Conservation (phyloP, 495 filamentous ascomycete species). For the Penicillium angulare region DNA sequence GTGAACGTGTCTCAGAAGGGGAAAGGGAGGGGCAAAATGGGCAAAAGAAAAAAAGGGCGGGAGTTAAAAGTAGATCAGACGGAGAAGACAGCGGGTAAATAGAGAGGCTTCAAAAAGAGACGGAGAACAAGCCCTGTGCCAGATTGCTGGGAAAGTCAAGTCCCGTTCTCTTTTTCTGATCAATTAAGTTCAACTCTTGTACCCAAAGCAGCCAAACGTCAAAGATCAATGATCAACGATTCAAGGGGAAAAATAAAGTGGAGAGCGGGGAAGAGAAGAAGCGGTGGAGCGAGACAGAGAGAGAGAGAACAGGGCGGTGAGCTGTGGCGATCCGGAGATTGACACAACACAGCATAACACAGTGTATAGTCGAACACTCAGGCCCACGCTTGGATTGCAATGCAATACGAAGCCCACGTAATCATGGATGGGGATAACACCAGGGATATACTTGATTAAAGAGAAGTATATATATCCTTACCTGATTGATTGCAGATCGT, state of each 20-base stretch:
- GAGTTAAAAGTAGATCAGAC: constrained; percentile 5
- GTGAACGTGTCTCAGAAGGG: not conserved
- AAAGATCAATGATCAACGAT: constrained; percentile 9
- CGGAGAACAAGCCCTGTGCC: not conserved
- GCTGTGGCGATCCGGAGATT: too few species aligned
- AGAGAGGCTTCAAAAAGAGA: constrained; percentile 7
- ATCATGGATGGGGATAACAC: not conserved
- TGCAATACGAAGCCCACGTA: constrained; percentile 1
- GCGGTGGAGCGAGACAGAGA: constrained; percentile 27
- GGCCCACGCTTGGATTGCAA: constrained; percentile 1
- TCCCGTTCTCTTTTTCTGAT: not conserved
- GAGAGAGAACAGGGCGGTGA: not conserved
- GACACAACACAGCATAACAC: too few species aligned
- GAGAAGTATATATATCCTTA: too few species aligned
- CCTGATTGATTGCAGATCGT: too few species aligned
- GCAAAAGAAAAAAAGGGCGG: constrained; percentile 1
- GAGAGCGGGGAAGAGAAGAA: constrained; percentile 29
- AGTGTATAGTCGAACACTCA: not conserved
- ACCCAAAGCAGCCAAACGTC: constrained; percentile 1
- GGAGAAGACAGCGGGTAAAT: constrained; percentile 5
- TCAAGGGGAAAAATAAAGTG: too few species aligned
- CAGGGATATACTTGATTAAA: too few species aligned
- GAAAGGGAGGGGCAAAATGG: constrained; percentile 1
- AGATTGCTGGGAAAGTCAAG: not conserved
- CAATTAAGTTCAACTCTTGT: too few species aligned